Percentiles rank a stretch among this genome's conserved stretches.
Conservation (phyloP, 2,329 filamentous ascomycete species). For the Epicoccum sorghinum region DNA sequence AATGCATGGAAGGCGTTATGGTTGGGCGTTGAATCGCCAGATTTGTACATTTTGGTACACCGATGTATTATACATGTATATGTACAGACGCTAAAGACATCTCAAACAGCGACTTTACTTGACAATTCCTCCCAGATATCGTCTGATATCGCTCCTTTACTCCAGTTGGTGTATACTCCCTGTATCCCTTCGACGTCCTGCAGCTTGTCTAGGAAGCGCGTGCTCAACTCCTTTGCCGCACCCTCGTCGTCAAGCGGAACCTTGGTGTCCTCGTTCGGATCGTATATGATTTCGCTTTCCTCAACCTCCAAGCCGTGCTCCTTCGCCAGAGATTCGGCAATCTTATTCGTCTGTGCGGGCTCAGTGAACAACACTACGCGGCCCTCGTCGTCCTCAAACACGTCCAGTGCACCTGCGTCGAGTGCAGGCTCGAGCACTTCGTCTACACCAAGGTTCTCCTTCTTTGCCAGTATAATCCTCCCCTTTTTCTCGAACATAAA, state of each 20-base stretch:
- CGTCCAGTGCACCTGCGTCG: slow-evolving; percentile 80
- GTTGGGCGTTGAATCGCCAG: slow-evolving; percentile 8
- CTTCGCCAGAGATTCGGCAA: slow-evolving; percentile 68
- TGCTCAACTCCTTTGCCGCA: slow-evolving; percentile 61
- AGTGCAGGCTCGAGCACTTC: slow-evolving; percentile 81
- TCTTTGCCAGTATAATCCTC: slow-evolving; percentile 70
- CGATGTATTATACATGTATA: slow-evolving; percentile 35
- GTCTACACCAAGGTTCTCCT: slow-evolving; percentile 63
- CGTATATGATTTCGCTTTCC: slow-evolving; percentile 82
- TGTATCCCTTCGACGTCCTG: slow-evolving; percentile 79
- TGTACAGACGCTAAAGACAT: slow-evolving; percentile 13
- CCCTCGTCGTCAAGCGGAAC: slow-evolving; percentile 66
- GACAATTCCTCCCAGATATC: slow-evolving; percentile 48
- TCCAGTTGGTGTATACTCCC: slow-evolving; percentile 75
- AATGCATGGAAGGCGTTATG: slow-evolving; percentile 29
- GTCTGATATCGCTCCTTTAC: slow-evolving; percentile 48
- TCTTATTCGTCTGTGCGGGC: slow-evolving; percentile 67
- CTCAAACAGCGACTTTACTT: slow-evolving; percentile 44
- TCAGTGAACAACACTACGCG: slow-evolving; percentile 74
- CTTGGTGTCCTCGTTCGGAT: slow-evolving; percentile 79
- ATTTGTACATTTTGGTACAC: slow-evolving; percentile 33
- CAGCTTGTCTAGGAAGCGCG: slow-evolving; percentile 63
- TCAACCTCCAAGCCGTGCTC: slow-evolving; percentile 70
- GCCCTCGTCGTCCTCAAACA: slow-evolving; percentile 71
- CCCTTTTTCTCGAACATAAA: slow-evolving; percentile 89